A percentile compares a stretch with the other conserved stretches of the same genome.
Evolutionary conservation across 352 stramenopile genomes (phyloP).

Genomic region (Phytophthora foliorum): DNA sequence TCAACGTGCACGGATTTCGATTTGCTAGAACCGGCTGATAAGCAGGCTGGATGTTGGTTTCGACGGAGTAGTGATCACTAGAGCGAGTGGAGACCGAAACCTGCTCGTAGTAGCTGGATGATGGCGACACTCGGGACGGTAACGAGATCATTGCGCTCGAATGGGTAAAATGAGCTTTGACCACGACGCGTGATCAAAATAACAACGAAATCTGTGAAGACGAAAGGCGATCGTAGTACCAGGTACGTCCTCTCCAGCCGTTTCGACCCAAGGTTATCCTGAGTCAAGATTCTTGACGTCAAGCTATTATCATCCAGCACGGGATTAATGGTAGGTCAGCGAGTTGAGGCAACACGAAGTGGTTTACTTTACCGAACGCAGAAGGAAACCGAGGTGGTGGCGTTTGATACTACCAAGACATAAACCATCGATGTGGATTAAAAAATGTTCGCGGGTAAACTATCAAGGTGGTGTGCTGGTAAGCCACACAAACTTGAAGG

Average conservation of each 20-base stretch:
- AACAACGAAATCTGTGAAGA: background rate
- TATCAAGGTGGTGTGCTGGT: constrained; percentile 13
- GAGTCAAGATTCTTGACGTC: too few relatives aligned
- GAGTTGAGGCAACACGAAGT: too few relatives aligned
- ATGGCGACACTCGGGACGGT: background rate
- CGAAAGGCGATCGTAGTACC: background rate
- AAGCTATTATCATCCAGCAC: too few relatives aligned
- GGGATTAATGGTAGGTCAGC: too few relatives aligned
- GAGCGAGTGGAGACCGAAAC: constrained; percentile 16
- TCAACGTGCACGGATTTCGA: constrained; percentile 29
- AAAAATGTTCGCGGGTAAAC: too few relatives aligned
- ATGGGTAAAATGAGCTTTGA: background rate
- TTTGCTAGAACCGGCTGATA: background rate
- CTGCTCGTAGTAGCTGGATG: constrained; percentile 10
- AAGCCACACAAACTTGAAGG: constrained; percentile 45
- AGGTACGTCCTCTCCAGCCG: background rate
- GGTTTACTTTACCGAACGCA: too few relatives aligned
- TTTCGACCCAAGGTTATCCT: too few relatives aligned
- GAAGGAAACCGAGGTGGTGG: too few relatives aligned
- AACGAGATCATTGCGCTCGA: background rate
- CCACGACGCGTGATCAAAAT: background rate
- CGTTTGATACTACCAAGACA: too few relatives aligned
- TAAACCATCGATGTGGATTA: too few relatives aligned
- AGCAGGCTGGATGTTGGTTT: background rate
- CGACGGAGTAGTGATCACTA: constrained; percentile 12